phyloP scores from a whole-genome alignment of 768 basidiomycete species.

The Suillus sp. region DNA sequence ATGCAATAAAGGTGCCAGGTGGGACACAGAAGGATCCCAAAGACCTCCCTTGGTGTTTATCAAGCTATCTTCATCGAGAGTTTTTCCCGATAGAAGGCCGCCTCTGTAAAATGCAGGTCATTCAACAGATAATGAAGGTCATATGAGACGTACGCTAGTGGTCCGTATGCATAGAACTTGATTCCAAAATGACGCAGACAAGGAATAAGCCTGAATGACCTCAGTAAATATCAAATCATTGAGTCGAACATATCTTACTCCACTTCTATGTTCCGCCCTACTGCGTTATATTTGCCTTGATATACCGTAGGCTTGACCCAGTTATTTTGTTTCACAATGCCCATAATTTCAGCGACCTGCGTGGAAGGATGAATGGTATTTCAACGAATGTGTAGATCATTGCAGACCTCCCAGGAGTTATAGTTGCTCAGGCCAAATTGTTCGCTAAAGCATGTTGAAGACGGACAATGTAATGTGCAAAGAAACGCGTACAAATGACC shows the following conservation, averaged over 20 bases:
- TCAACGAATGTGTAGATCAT: not conserved
- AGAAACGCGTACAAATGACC: slow-evolving; percentile 47
- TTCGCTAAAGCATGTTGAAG: slow-evolving; percentile 6
- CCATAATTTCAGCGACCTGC: slow-evolving; percentile 47
- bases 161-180: slow-evolving; percentile 35
- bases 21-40: slow-evolving; percentile 21
- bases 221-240: not conserved
- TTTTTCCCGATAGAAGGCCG: slow-evolving; percentile 19
- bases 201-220: slow-evolving; percentile 36
- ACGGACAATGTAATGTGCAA: not conserved
- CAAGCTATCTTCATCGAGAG: slow-evolving; percentile 19
- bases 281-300: slow-evolving; percentile 50
- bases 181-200: slow-evolving; percentile 45
- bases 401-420: slow-evolving; percentile 37
- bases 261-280: slow-evolving; percentile 42
- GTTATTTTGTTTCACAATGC: slow-evolving; percentile 43
- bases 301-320: slow-evolving; percentile 54
- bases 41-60: slow-evolving; percentile 14
- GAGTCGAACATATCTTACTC: slow-evolving; percentile 23
- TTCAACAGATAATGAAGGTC: not conserved
- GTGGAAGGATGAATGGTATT: not conserved
- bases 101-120: slow-evolving; percentile 8
- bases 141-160: slow-evolving; percentile 16
- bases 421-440: slow-evolving; percentile 23
- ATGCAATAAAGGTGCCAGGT: slow-evolving; percentile 15